Base-by-base conservation (phyloP, 345 rosid species). In the Citrus mangshanensis region DNA sequence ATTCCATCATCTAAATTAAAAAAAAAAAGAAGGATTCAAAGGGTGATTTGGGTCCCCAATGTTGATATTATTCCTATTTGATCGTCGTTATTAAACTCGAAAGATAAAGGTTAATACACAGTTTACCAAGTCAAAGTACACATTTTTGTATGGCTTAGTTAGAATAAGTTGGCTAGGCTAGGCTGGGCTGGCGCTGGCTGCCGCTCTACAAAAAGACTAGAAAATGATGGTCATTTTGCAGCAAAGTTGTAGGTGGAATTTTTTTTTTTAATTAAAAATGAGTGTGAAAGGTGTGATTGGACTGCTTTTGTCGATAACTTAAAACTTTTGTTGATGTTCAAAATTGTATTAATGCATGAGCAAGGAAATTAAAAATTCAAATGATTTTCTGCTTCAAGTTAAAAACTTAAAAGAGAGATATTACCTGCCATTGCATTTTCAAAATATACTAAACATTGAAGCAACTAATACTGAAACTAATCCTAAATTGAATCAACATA, bases 51-150 rank as follows among this genome's bases (percentile, higher is more conserved):
- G 37, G 62, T 70, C 80, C 60, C 69, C 73, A 13, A 67, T 32
- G 82, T 42, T 55, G 75, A 54, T 67, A 67, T 68, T 46, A 67
- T 60, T 76, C 77, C 32, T 24, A 68, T 1, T 74, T 40, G 54
- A 58, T 58, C 13, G 1, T 58, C 9, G 56, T 79, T 62, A 63
- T 62, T 62, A 62, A 32, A 55, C 46, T 71, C 71, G 14, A 14
- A 40, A 9, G 6, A 56, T n/a, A 55, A 72, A 58, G 30, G n/a
- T 18, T 68, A 1, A 40, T 22, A 24, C 75, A 72, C 75, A 1
- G 27, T 13, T 28, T 32, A 18, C 63, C 28, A 30, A 30, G 63
- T 72, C 46, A 46, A 46, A 46, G 5, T 13, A 46, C 18, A 46
- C 51, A 46, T 46, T 46, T 46, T 13, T 13, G 51, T 46, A 46